Conservation (phyloP, 2,329 filamentous ascomycete genomes). For the Phialophora tarda region DNA sequence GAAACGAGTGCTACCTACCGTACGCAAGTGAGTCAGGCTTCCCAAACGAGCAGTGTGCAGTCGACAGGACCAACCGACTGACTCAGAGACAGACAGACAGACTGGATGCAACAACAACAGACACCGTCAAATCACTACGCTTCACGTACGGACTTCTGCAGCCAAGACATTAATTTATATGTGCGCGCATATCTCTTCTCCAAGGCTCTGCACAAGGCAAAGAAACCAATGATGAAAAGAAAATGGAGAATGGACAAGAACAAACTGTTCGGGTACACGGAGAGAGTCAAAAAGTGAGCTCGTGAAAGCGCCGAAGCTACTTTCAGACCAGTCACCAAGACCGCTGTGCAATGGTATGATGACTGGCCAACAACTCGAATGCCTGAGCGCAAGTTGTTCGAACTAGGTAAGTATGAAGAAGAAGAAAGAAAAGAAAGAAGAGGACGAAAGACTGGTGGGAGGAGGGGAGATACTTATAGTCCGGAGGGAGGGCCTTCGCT, state of each 20-base stretch:
- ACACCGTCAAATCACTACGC: too few relatives aligned
- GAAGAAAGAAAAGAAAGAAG: conserved; percentile 5
- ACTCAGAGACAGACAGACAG: too few relatives aligned
- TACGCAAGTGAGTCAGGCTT: too few relatives aligned
- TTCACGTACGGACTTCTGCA: too few relatives aligned
- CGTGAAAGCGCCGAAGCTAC: conserved; percentile 16
- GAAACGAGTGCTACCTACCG: too few relatives aligned
- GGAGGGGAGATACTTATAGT: conserved; percentile 21
- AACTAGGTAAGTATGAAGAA: conserved; percentile 33
- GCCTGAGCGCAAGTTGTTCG: conserved; percentile 23
- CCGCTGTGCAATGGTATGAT: conserved; percentile 30
- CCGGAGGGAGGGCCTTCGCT: conserved; percentile 2
- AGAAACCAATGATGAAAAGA: conserved; percentile 38
- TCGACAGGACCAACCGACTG: too few relatives aligned
- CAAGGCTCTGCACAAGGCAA: conserved; percentile 37
- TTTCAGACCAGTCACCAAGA: conserved; percentile 25
- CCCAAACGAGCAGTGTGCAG: too few relatives aligned
- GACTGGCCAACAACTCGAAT: conserved; percentile 20
- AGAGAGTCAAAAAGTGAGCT: conserved; percentile 27
- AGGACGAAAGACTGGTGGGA: neutral
- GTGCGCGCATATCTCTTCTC: conserved; percentile 32
- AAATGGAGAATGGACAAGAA: neutral
- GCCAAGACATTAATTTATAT: too few relatives aligned
- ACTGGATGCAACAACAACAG: too few relatives aligned
- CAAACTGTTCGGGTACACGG: neutral